Base-by-base conservation (phyloP, 2,329 filamentous ascomycete genomes). In the Sporothrix curviconia region DNA sequence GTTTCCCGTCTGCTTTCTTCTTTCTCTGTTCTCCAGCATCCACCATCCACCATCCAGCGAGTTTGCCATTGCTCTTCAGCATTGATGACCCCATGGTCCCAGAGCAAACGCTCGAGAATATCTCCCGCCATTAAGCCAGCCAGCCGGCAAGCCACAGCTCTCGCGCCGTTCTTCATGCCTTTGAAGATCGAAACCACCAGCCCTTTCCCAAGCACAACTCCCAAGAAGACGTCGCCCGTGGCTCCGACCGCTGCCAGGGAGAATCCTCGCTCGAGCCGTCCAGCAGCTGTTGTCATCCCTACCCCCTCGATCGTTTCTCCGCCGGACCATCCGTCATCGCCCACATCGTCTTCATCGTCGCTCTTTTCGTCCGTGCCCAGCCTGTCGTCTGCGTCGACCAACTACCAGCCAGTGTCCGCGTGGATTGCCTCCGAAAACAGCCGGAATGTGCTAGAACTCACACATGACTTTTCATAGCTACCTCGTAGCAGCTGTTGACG, bases 101-200 rank as follows among this genome's bases (percentile, higher is more conserved):
- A n/a, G n/a, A n/a, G n/a, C n/a, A n/a, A n/a, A n/a, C n/a, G n/a
- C n/a, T n/a, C n/a, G n/a, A n/a, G n/a, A n/a, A n/a, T n/a, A n/a
- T n/a, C n/a, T n/a, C n/a, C n/a, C n/a, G n/a, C n/a, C n/a, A n/a
- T n/a, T n/a, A n/a, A n/a, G n/a, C n/a, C n/a, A n/a, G n/a, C n/a
- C n/a, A n/a, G n/a, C n/a, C n/a, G n/a, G n/a, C n/a, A n/a, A n/a
- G n/a, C 37, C 9, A 32, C 12, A 17, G 49, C 37, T 36, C 30
- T 36, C 42, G 25, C 28, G 40, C 39, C 28, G 15, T 22, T 47
- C 55, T 58, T 59, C 32, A 60, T 60, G 59, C 43, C 57, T 57
- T 9, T 55, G 39, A 44, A 57, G 37, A 60, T 32, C 51, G 37
- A 53, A 9, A 19, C 9, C 46, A 34, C 7, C 37, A 25, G 36